A percentile compares a stretch with the other conserved stretches of the same genome.
phyloP scores from a whole-genome alignment of 352 stramenopile species.

The Phytophthora capsici region DNA sequence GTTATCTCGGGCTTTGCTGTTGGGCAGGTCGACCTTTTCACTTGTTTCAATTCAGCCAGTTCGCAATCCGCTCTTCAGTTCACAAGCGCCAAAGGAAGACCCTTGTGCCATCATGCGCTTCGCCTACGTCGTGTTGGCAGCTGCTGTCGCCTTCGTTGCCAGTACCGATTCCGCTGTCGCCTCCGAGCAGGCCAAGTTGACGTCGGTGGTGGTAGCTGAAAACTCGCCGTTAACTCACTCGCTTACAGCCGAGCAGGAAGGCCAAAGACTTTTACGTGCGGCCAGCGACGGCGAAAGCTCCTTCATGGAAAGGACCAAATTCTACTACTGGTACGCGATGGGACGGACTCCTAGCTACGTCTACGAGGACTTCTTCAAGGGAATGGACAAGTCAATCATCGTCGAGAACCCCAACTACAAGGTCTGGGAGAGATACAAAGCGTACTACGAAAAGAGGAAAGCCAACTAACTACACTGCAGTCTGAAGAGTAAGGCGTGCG shows the following conservation, averaged over 20 bases:
- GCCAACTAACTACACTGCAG: background rate
- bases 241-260: background rate
- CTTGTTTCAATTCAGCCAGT: slow-evolving; percentile 8
- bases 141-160: slow-evolving; percentile 3
- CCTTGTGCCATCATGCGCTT: slow-evolving; percentile 6
- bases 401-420: slow-evolving; percentile 20
- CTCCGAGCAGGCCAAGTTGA: slow-evolving; percentile 3
- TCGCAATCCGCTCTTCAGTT: slow-evolving; percentile 8
- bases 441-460: slow-evolving; percentile 15
- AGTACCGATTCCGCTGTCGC: slow-evolving; percentile 5
- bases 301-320: slow-evolving; percentile 11
- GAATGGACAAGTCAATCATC: slow-evolving; percentile 12
- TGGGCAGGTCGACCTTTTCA: background rate
- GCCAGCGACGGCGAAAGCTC: background rate
- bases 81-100: background rate
- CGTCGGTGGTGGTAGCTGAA: background rate
- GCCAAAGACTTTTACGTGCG: background rate
- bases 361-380: slow-evolving; percentile 21
- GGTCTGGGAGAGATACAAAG: slow-evolving; percentile 19
- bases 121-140: slow-evolving; percentile 2
- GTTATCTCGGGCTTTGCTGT: slow-evolving; percentile 23
- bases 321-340: slow-evolving; percentile 22
- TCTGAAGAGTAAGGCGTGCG: background rate
- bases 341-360: slow-evolving; percentile 9
- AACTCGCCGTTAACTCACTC: background rate